Evolutionary conservation across 2,329 filamentous ascomycete species (phyloP).

Genomic region (Lasiodiplodia citricola): DNA sequence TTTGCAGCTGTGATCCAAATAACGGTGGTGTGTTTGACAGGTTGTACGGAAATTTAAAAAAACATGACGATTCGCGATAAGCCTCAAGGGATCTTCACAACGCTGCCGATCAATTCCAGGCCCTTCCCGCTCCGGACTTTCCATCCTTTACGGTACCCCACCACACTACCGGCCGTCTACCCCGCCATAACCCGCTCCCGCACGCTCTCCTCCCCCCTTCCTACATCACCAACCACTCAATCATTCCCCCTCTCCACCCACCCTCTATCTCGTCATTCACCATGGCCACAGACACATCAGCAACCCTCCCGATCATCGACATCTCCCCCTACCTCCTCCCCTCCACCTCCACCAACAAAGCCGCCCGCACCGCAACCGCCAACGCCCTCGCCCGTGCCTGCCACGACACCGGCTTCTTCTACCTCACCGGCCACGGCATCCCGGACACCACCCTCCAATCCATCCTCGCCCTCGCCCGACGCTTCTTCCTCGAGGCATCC

Average conservation of each 20-base stretch:
- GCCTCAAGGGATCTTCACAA: background rate
- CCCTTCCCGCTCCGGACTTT: background rate
- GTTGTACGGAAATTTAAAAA: background rate
- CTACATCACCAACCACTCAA: background rate
- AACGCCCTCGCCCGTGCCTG: slow-evolving; percentile 44
- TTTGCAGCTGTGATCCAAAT: background rate
- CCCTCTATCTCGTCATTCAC: background rate
- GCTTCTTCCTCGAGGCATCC: slow-evolving; percentile 41
- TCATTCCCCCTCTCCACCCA: background rate
- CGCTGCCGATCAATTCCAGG: slow-evolving; percentile 9
- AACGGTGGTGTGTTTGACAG: background rate
- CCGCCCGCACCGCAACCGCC: slow-evolving; percentile 35
- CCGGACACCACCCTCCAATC: slow-evolving; percentile 34
- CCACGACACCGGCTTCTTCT: slow-evolving; percentile 50
- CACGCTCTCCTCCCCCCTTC: background rate
- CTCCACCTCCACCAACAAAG: slow-evolving; percentile 26
- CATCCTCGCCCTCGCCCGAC: slow-evolving; percentile 39
- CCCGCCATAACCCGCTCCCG: background rate
- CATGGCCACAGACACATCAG: background rate
- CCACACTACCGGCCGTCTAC: background rate
- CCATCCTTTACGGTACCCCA: background rate
- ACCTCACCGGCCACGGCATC: slow-evolving; percentile 50
- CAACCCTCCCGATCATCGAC: slow-evolving; percentile 48
- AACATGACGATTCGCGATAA: background rate
- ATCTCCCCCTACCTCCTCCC: slow-evolving; percentile 45